Evolutionary conservation across 2,329 filamentous ascomycete genomes (phyloP).

Genomic region (Thermomyces lanuginosus): DNA sequence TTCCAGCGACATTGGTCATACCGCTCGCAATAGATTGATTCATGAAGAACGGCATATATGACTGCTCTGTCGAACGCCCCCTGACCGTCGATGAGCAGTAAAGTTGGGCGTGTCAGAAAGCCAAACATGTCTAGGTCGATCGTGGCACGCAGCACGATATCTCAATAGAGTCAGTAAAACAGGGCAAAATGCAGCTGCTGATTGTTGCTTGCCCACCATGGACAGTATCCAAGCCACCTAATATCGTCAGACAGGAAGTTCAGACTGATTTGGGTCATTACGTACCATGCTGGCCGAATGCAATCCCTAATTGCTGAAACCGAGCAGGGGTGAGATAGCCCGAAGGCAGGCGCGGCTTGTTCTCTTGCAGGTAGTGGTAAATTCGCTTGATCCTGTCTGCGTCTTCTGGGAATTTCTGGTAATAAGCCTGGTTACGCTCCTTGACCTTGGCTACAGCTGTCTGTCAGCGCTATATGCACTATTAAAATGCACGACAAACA

Average conservation of each 20-base stretch:
- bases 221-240: conserved; percentile 53
- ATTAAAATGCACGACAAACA: conserved; percentile 6
- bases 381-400: conserved; percentile 50
- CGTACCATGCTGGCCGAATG: conserved; percentile 57
- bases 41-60: conserved; percentile 75
- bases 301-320: conserved; percentile 61
- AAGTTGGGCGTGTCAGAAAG: conserved; percentile 55
- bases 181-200: conserved; percentile 2
- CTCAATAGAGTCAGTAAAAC: conserved; percentile 14
- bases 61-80: conserved; percentile 58
- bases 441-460: conserved; percentile 39
- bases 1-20: conserved; percentile 14
- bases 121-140: conserved; percentile 61
- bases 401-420: conserved; percentile 73
- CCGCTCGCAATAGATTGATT: conserved; percentile 69
- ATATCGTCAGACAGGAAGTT: not conserved
- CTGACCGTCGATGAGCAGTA: conserved; percentile 50
- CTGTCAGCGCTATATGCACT: not conserved
- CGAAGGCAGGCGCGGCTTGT: conserved; percentile 50
- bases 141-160: conserved; percentile 51
- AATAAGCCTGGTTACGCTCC: conserved; percentile 63
- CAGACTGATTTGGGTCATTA: not conserved
- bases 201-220: conserved; percentile 38
- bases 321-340: conserved; percentile 56
- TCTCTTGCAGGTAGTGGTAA: conserved; percentile 45